phyloP scores from a whole-genome alignment of 2,329 filamentous ascomycete genomes.

The Whalleya microplaca region DNA sequence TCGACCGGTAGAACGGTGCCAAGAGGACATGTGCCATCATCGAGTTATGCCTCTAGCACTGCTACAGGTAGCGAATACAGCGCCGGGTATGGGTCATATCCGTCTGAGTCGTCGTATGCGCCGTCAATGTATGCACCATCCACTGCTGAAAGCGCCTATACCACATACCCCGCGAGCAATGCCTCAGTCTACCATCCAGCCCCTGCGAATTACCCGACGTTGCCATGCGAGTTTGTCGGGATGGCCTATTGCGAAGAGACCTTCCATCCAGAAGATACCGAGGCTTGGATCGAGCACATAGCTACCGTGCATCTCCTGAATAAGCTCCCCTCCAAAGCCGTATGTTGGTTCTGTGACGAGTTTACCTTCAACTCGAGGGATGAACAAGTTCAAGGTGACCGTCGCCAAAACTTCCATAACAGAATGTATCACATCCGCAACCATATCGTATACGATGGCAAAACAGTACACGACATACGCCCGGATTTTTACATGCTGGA shows the following conservation, averaged over 20 bases:
- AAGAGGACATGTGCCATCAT: not conserved
- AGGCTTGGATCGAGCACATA: conserved; percentile 53
- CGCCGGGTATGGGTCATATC: not conserved
- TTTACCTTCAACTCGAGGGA: conserved; percentile 35
- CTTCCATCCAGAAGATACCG: conserved; percentile 44
- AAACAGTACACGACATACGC: conserved; percentile 59
- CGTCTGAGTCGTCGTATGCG: not conserved
- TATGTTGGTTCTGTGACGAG: conserved; percentile 57
- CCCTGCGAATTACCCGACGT: conserved; percentile 10
- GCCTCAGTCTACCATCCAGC: not conserved
- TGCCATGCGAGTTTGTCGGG: conserved; percentile 52
- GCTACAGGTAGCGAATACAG: conserved; percentile 1
- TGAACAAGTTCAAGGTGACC: conserved; percentile 8
- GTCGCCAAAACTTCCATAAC: conserved; percentile 35
- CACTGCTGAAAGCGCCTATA: not conserved
- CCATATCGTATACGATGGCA: conserved; percentile 44
- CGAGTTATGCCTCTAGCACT: not conserved
- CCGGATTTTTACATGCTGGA: conserved; percentile 89
- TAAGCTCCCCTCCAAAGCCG: conserved; percentile 40
- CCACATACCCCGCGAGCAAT: conserved; percentile 3
- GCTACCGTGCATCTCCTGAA: conserved; percentile 40
- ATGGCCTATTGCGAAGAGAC: conserved; percentile 40
- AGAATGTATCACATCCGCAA: conserved; percentile 55
- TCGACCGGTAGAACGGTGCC: too few species aligned
- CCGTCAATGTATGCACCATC: conserved; percentile 4